Base-by-base conservation (phyloP, 441 rosid genomes). In the Adansonia grandidieri region DNA sequence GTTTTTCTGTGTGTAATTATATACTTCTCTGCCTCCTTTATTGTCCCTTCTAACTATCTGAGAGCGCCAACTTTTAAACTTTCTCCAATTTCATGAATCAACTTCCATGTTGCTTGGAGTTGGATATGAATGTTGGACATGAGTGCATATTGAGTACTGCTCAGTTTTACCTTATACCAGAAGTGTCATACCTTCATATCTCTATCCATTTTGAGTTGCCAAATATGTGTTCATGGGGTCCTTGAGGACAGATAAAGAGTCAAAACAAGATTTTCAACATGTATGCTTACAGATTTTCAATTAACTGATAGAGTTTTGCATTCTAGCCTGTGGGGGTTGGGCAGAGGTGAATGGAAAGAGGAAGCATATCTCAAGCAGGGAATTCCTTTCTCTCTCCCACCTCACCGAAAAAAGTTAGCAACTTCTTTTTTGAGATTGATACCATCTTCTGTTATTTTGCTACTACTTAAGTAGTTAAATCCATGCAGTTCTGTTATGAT, bases 401-500 rank as follows among this genome's bases (percentile, higher is more conserved):
- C 9, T 8, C 13, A 13, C 40, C n/a, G 44, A 40, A 54, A n/a
- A 37, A 7, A n/a, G 9, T 15, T 67, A 9, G 40, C 67, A 44
- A 9, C 48, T 56, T 22, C 20, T 20, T 64, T 77, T 20, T 42
- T 9, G 13, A 32, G 48, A 78, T 72, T 6, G 53, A 71, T 58
- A 9, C 19, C 15, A 62, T 28, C 56, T 54, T 45, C 53, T 57
- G 75, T 19, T 22, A 32, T 66, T 57, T 48, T 62, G 15, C 22
- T 73, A 17, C 58, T 48, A n/a, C n/a, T n/a, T n/a, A n/a, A 32
- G 3, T 1, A 32, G 40, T 32, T 32, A 13, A 56, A 42, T 69
- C n/a, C 24, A 10, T 67, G 79, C 37, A n/a, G 66, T 57, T 54
- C 10, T 40, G 13, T 54, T 28, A 48, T 47, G 76, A 47, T 69